phyloP scores from a whole-genome alignment of 306 rosid genomes.

The Cyamopsis tetragonoloba region DNA sequence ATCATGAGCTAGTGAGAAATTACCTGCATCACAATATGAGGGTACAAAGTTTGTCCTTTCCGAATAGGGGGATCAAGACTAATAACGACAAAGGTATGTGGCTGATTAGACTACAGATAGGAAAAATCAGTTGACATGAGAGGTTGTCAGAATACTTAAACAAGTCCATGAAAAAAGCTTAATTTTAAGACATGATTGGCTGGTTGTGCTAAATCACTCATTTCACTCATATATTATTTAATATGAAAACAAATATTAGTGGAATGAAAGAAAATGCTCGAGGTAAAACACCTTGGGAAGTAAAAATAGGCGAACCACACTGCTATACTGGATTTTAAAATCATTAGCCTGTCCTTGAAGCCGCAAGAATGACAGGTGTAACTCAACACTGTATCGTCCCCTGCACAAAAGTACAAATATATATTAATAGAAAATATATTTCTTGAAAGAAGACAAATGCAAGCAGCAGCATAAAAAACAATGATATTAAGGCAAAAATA shows the following conservation, averaged over 20 bases:
- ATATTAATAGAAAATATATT: slow-evolving; percentile 11
- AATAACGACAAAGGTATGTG: slow-evolving; percentile 85
- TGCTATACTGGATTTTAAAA: slow-evolving; percentile 96
- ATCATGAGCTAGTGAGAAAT: slow-evolving; percentile 17
- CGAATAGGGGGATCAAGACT: slow-evolving; percentile 99
- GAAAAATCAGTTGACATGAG: slow-evolving; percentile 18
- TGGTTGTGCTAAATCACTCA: neutral
- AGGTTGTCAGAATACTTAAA: slow-evolving; percentile 15
- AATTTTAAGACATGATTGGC: neutral
- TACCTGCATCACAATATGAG: slow-evolving; percentile 99
- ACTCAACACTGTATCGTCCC: slow-evolving; percentile 96
- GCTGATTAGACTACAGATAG: slow-evolving; percentile 87
- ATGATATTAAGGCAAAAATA: neutral
- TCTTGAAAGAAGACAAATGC: neutral
- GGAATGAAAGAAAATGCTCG: slow-evolving; percentile 11
- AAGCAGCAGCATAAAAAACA: slow-evolving; percentile 6
- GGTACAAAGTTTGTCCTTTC: slow-evolving; percentile 95
- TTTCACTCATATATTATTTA: neutral
- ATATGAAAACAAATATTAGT: neutral
- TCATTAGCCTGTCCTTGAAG: slow-evolving; percentile 99
- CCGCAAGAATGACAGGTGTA: slow-evolving; percentile 85
- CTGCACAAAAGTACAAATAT: slow-evolving; percentile 42
- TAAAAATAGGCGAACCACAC: slow-evolving; percentile 89
- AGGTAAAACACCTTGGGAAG: slow-evolving; percentile 84
- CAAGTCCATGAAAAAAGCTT: slow-evolving; percentile 7